Evolutionary conservation across 148 eudicot species (phyloP).

Genomic region (Rhododendron griersonianum): DNA sequence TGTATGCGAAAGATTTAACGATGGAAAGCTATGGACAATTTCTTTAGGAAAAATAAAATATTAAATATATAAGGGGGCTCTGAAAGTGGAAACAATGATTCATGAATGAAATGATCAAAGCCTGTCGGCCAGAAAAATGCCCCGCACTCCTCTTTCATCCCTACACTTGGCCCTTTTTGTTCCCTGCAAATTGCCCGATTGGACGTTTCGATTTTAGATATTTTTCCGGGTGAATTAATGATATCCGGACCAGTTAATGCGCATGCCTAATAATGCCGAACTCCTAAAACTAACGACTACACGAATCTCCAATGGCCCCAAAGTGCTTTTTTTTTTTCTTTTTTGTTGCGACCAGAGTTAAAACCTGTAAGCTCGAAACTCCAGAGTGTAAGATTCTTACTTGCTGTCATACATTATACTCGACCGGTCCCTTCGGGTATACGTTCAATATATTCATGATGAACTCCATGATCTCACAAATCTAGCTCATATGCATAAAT

Average conservation of each 20-base stretch:
- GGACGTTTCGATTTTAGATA: neutral
- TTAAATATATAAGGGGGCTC: neutral
- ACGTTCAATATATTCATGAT: neutral
- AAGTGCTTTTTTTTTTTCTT: too few relatives aligned
- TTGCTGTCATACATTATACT: neutral
- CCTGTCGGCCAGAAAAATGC: slow-evolving; percentile 22
- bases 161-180: slow-evolving; percentile 5
- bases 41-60: neutral
- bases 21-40: neutral
- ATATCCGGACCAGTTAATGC: neutral
- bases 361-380: neutral
- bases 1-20: neutral
- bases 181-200: neutral
- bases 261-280: neutral
- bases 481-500: neutral
- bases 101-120: slow-evolving; percentile 5
- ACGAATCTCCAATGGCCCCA: neutral
- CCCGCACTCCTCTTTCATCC: slow-evolving; percentile 14
- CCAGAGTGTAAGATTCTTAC: neutral
- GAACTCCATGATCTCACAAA: neutral
- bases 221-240: neutral
- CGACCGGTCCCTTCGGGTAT: neutral
- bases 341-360: neutral
- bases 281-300: neutral
- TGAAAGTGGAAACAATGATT: slow-evolving; percentile 25